phyloP scores from a whole-genome alignment of 306 rosid genomes.

The Carpinus viminea region DNA sequence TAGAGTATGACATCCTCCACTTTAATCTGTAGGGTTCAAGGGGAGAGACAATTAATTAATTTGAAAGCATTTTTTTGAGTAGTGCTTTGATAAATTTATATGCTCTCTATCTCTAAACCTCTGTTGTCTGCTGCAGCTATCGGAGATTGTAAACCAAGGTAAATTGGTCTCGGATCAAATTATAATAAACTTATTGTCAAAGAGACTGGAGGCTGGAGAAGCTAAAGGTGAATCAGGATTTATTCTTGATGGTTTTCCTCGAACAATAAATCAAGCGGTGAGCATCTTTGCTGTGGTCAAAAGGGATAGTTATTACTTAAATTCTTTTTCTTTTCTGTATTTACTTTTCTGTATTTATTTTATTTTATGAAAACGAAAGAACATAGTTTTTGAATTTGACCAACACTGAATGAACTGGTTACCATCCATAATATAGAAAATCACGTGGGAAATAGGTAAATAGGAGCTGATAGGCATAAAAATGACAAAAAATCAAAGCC shows the following conservation, averaged over 20 bases:
- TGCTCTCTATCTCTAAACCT: background rate
- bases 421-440: no score
- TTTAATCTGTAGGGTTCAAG: background rate
- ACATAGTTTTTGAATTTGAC: background rate
- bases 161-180: constrained; percentile 91
- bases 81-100: background rate
- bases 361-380: background rate
- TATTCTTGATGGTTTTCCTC: constrained; percentile 98
- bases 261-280: constrained; percentile 91
- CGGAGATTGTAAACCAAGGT: constrained; percentile 90
- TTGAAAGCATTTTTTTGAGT: background rate
- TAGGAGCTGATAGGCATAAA: no score
- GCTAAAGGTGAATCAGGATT: constrained; percentile 78
- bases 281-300: constrained; percentile 43
- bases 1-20: background rate
- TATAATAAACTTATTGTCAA: constrained; percentile 74
- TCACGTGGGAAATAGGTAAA: no score
- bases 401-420: no score
- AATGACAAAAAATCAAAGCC: no score
- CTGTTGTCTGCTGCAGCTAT: constrained; percentile 52
- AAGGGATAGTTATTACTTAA: constrained; percentile 9
- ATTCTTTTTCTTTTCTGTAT: background rate
- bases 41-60: background rate
- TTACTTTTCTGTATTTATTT: background rate
- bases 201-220: constrained; percentile 75